Conservation (phyloP, 2,329 filamentous ascomycete genomes). For the Fusarium staphyleae region DNA sequence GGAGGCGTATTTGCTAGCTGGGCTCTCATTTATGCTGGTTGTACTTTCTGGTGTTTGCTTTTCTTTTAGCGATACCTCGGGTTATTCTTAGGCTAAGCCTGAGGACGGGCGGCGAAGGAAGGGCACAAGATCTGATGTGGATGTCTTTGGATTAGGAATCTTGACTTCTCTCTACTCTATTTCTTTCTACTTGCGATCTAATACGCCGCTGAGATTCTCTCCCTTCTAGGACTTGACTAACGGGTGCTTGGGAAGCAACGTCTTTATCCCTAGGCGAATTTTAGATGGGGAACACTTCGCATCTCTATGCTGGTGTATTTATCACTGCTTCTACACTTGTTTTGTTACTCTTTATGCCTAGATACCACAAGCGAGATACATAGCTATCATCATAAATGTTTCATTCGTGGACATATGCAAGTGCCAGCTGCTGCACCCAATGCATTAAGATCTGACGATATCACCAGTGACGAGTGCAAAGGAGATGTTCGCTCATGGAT, state of each 20-base stretch:
- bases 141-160: slow-evolving; percentile 24
- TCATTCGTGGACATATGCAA: slow-evolving; percentile 11
- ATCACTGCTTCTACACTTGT: slow-evolving; percentile 38
- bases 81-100: slow-evolving; percentile 17
- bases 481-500: slow-evolving; percentile 71
- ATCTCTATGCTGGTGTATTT: slow-evolving; percentile 35
- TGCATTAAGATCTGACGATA: neutral
- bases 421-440: neutral
- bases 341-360: slow-evolving; percentile 40
- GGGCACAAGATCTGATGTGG: slow-evolving; percentile 21
- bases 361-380: slow-evolving; percentile 41
- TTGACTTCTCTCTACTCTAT: slow-evolving; percentile 26
- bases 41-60: slow-evolving; percentile 28
- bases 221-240: slow-evolving; percentile 1
- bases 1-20: slow-evolving; percentile 11
- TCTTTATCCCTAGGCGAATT: slow-evolving; percentile 10
- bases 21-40: slow-evolving; percentile 13
- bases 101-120: slow-evolving; percentile 18
- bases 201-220: slow-evolving; percentile 14
- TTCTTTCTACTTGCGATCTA: slow-evolving; percentile 17
- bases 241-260: slow-evolving; percentile 19
- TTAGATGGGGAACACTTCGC: slow-evolving; percentile 24
- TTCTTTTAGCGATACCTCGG: slow-evolving; percentile 39
- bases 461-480: slow-evolving; percentile 75
- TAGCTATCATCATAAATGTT: slow-evolving; percentile 29